Conservation (phyloP, 208 protist genomes). For the Leishmania aethiopica region DNA sequence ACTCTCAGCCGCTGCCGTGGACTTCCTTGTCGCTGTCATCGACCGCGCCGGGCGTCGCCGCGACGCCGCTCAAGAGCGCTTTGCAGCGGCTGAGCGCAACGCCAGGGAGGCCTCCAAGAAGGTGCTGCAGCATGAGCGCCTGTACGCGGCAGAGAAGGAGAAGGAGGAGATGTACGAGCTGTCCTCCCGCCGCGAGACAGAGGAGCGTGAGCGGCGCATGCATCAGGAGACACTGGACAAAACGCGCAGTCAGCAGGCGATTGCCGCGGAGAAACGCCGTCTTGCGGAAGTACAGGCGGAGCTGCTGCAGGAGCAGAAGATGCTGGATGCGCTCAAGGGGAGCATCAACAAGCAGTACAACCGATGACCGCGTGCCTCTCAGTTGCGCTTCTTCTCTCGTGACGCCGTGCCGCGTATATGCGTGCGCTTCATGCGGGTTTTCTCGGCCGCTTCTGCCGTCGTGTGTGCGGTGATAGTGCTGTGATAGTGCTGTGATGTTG, state of each 20-base stretch:
- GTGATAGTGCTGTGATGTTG: not conserved
- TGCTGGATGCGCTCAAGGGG: slow-evolving; percentile 48
- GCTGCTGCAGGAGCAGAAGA: slow-evolving; percentile 38
- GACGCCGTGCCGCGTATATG: not conserved
- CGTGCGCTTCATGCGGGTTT: not conserved
- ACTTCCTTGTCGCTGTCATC: slow-evolving; percentile 47
- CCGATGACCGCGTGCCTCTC: slow-evolving; percentile 4
- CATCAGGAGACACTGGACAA: slow-evolving; percentile 43
- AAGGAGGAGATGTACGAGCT: slow-evolving; percentile 55
- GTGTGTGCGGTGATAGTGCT: not conserved
- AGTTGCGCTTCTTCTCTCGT: not conserved
- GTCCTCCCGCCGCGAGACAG: slow-evolving; percentile 40
- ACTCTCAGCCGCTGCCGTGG: slow-evolving; percentile 29
- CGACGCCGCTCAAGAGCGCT: slow-evolving; percentile 27
- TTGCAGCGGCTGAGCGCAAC: slow-evolving; percentile 28
- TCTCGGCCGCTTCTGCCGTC: not conserved
- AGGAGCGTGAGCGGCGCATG: slow-evolving; percentile 58
- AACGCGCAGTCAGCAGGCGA: slow-evolving; percentile 44
- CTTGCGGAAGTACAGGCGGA: slow-evolving; percentile 49
- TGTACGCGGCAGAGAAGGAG: slow-evolving; percentile 53
- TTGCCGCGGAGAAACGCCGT: slow-evolving; percentile 49
- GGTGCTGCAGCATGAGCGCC: slow-evolving; percentile 32
- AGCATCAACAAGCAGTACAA: slow-evolving; percentile 71
- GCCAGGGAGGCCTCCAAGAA: slow-evolving; percentile 34
- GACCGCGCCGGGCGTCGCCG: slow-evolving; percentile 37